Evolutionary conservation across 208 protist species (phyloP), one percentile per base, ranked within the genome.

Genomic region (Leishmania lainsoni): DNA sequence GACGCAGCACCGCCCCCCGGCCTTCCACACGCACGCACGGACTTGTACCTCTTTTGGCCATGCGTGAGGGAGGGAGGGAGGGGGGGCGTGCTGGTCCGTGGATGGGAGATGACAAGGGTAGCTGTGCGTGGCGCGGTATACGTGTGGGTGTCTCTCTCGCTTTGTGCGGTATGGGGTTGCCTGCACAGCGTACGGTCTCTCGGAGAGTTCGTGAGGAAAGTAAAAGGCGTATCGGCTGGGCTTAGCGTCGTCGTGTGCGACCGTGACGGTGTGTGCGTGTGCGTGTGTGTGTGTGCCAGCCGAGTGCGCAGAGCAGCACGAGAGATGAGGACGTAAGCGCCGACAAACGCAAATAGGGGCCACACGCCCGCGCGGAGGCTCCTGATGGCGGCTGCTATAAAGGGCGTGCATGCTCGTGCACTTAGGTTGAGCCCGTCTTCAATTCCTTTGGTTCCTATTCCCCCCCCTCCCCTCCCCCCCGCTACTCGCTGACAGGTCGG

Each of bases 1-100:
- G 70, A 66, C 51, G 75, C 76, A 78, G 20, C 42, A 4, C 42
- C 42, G 4, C 42, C 42, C 42, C 42, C 42, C 42, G 42, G 42
- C 39, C 49, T 73, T 52, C 78, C 78, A 16, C 45, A 35, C 69
- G 3, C 22, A 74, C 32, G 48, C 65, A 80, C 32, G 35, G 26
- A 35, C 68, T n/a, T 48, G 49, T 29, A 29, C 26, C 71, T 61
- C 6, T 45, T 45, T 45, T 45, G 42, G 42, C 42, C 42, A 45
- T 45, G 42, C 3, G 42, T 45, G 42, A 45, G 42, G 42, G 42
- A 45, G 42, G 42, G 42, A 45, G 42, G 42, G 42, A 45, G 42
- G 42, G 42, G 42, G 42, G 6, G 42, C 42, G 42, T 45, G 42
- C 42, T 45, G 42, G 42, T 45, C 42, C 42, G 0, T 45, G 42